A percentile compares a stretch with the other conserved stretches of the same genome.
phyloP scores from a whole-genome alignment of 2,329 filamentous ascomycete species.

The Tolypocladium album region DNA sequence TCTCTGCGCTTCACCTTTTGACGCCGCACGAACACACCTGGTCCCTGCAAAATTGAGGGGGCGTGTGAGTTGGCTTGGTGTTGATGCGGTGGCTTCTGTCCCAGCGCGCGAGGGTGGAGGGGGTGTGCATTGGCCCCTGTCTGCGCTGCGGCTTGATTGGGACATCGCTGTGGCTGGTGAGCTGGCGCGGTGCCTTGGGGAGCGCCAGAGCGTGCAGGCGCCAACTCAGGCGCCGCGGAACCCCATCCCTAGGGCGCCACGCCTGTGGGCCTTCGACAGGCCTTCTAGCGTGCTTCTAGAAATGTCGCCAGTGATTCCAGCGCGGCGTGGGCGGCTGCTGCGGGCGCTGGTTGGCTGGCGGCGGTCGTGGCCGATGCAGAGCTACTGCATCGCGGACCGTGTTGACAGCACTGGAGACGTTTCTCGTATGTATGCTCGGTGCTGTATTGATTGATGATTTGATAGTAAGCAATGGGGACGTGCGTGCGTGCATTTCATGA shows the following conservation, averaged over 20 bases:
- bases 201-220: not conserved
- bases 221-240: not conserved
- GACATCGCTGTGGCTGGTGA: not conserved
- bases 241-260: not conserved
- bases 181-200: not conserved
- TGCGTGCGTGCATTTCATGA: not conserved
- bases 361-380: not conserved
- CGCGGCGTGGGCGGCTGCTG: not conserved
- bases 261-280: slow-evolving; percentile 1
- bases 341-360: not conserved
- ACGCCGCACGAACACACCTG: not conserved
- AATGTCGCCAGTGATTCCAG: not conserved
- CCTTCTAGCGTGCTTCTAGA: slow-evolving; percentile 7
- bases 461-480: not conserved
- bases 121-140: not conserved
- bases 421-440: too few relatives aligned
- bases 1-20: not conserved
- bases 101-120: not conserved
- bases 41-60: not conserved
- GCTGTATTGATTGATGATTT: not conserved
- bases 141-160: not conserved
- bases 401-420: not conserved
- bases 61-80: not conserved
- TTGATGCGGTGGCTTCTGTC: not conserved
- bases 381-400: slow-evolving; percentile 1